These are phyloP conservation scores for Cicer arietinum DNA, from an alignment of 306 rosid species.

Conservation along the genomic window DNA sequence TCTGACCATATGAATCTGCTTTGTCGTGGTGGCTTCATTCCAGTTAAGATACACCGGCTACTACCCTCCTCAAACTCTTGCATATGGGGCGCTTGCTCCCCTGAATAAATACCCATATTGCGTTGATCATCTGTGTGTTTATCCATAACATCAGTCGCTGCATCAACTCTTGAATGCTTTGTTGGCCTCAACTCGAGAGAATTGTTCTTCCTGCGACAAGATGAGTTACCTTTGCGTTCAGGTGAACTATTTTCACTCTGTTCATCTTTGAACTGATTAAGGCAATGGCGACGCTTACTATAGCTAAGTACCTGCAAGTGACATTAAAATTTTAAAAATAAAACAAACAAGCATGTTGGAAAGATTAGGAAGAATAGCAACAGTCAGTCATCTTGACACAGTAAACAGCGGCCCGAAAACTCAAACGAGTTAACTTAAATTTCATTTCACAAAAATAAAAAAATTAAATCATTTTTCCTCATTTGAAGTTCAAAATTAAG, in stretches of 20 bases:
- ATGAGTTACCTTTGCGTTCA: conserved; percentile 48
- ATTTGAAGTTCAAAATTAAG: conserved; percentile 18
- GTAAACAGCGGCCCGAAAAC: conserved; percentile 26
- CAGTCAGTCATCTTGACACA: conserved; percentile 27
- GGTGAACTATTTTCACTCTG: conserved; percentile 44
- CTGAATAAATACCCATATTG: conserved; percentile 46
- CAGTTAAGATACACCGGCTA: conserved; percentile 52
- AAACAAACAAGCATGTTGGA: not conserved
- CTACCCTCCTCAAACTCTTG: conserved; percentile 56
- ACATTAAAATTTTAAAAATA: conserved; percentile 13
- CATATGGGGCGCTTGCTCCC: conserved; percentile 44
- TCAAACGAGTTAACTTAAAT: not conserved
- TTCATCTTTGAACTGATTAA: conserved; percentile 53
- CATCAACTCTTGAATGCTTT: conserved; percentile 58
- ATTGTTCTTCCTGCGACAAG: conserved; percentile 49
- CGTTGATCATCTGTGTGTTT: conserved; percentile 50
- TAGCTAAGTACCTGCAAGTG: conserved; percentile 77
- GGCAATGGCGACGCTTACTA: conserved; percentile 62
- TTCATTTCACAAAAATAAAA: not conserved
- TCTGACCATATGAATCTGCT: conserved; percentile 85
- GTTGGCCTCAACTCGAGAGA: conserved; percentile 53
- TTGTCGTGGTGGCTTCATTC: conserved; percentile 68
- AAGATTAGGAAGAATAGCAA: conserved; percentile 27
- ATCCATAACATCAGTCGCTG: conserved; percentile 48
- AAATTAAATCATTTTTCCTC: not conserved